Evolutionary conservation across 345 rosid genomes (phyloP).

Genomic region (Sisymbrium irio): DNA sequence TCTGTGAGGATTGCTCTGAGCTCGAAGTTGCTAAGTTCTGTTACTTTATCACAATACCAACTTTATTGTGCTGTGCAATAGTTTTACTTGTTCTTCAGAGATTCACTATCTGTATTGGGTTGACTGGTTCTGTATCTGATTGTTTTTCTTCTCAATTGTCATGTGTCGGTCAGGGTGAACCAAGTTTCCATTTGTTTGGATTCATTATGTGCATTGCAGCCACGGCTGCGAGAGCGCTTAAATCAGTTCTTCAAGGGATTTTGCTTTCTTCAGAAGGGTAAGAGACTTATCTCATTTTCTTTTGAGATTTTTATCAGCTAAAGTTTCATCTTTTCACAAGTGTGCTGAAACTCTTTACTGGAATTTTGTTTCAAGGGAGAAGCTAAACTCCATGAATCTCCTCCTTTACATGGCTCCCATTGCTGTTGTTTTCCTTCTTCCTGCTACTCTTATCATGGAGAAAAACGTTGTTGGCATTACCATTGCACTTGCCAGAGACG

Average conservation of each 20-base stretch:
- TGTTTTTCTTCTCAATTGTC: not conserved
- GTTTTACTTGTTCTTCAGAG: not conserved
- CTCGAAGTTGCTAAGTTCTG: not conserved
- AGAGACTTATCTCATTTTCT: not conserved
- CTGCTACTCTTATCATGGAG: constrained; percentile 51
- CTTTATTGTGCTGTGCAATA: not conserved
- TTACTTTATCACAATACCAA: not conserved
- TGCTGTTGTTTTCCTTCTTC: constrained; percentile 52
- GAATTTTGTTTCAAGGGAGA: constrained; percentile 43
- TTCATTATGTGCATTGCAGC: constrained; percentile 67
- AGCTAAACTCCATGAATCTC: constrained; percentile 57
- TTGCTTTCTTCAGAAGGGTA: constrained; percentile 72
- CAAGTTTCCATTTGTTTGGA: constrained; percentile 71
- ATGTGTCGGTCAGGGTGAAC: constrained; percentile 49
- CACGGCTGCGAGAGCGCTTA: constrained; percentile 78
- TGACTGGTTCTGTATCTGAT: not conserved
- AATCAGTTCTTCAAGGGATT: constrained; percentile 75
- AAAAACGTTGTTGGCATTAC: constrained; percentile 45
- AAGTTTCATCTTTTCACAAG: not conserved
- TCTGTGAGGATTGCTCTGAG: not conserved
- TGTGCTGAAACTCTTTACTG: constrained; percentile 10
- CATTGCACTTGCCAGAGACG: constrained; percentile 50
- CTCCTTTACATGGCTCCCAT: constrained; percentile 58
- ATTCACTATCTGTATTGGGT: not conserved
- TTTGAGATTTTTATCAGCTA: not conserved